Percentiles rank a stretch among this genome's conserved stretches.
Conservation (phyloP, 352 stramenopile genomes). For the Blastocystis sp. region DNA sequence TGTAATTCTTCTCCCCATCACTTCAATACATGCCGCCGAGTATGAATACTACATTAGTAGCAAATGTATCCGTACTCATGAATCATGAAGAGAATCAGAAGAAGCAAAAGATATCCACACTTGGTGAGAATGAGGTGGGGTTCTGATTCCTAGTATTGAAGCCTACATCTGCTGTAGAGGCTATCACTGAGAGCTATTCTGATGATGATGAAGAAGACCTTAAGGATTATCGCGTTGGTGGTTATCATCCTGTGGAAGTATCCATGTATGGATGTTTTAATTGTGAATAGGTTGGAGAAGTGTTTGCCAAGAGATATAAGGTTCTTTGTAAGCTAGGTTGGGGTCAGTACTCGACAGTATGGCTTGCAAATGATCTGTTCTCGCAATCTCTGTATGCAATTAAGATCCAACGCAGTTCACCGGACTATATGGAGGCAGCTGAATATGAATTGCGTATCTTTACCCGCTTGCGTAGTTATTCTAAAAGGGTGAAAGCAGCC, state of each 20-base stretch:
- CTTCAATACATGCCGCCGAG: too few species aligned
- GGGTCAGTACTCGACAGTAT: constrained; percentile 99
- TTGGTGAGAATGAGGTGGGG: too few species aligned
- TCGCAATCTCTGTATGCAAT: constrained; percentile 64
- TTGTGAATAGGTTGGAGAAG: constrained; percentile 72
- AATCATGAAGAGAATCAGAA: too few species aligned
- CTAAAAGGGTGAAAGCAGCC: background rate
- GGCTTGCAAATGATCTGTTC: constrained; percentile 85
- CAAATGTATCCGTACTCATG: too few species aligned
- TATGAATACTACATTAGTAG: too few species aligned
- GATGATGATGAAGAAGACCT: constrained; percentile 84
- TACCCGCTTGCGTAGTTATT: background rate
- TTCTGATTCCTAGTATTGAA: too few species aligned
- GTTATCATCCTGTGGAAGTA: constrained; percentile 91
- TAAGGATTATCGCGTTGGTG: constrained; percentile 87
- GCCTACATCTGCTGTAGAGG: background rate
- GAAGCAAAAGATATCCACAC: too few species aligned
- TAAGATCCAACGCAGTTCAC: constrained; percentile 63
- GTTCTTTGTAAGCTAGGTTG: constrained; percentile 96
- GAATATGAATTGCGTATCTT: background rate
- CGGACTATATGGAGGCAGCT: background rate
- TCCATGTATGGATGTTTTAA: constrained; percentile 64
- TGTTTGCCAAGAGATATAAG: constrained; percentile 83
- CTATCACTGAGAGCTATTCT: constrained; percentile 39
- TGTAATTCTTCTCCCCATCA: too few species aligned